These are phyloP conservation scores for Ogataea methanolica DNA, from an alignment of 805 yeast species.

Conservation along the genomic window DNA sequence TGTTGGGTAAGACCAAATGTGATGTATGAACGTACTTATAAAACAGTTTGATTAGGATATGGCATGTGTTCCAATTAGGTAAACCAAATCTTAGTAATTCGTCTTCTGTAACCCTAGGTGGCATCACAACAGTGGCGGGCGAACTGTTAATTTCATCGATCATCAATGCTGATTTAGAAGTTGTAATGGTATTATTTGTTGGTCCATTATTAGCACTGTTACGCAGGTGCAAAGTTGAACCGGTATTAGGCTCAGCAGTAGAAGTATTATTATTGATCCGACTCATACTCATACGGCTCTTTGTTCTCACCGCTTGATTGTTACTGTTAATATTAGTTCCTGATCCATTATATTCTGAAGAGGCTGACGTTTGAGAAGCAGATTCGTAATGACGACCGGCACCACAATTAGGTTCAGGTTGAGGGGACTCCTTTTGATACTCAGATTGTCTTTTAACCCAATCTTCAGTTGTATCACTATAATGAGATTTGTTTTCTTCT, in stretches of 20 bases:
- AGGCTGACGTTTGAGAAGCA: not conserved
- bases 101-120: slow-evolving; percentile 21
- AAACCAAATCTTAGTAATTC: slow-evolving; percentile 31
- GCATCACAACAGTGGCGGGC: not conserved
- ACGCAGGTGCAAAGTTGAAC: not conserved
- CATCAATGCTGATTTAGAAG: not conserved
- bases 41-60: slow-evolving; percentile 33
- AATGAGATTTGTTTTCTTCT: not conserved
- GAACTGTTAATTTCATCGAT: not conserved
- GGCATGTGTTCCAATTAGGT: slow-evolving; percentile 33
- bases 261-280: not conserved
- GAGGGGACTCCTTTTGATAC: slow-evolving; percentile 3
- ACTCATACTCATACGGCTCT: slow-evolving; percentile 1
- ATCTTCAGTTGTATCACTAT: slow-evolving; percentile 16
- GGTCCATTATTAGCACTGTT: too few species aligned
- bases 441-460: slow-evolving; percentile 23
- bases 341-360: not conserved
- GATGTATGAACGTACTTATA: slow-evolving; percentile 38
- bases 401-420: not conserved
- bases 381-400: not conserved
- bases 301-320: not conserved
- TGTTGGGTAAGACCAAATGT: slow-evolving; percentile 34
- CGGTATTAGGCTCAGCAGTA: not conserved
- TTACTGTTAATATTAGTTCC: not conserved
- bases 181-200: too few species aligned